Evolutionary conservation across 305 asterid genomes (phyloP).

Genomic region (Andrographis paniculata): DNA sequence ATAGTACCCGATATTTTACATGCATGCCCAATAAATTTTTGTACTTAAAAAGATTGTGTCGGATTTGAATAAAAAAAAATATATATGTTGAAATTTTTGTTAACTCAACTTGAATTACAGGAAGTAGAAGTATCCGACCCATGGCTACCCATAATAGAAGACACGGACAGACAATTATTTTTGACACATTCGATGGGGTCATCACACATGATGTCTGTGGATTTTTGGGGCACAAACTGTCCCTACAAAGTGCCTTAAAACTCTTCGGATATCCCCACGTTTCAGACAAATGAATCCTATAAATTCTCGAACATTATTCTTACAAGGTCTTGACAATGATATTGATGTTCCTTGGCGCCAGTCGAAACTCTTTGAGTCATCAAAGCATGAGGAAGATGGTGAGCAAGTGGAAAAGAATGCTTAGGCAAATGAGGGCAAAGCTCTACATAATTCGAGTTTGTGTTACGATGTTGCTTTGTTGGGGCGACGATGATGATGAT

Average conservation of each 20-base stretch:
- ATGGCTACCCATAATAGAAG: no score
- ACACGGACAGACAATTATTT: no score
- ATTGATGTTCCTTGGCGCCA: not conserved
- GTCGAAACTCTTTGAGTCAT: not conserved
- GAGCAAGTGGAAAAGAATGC: conserved; percentile 51
- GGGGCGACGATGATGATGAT: conserved; percentile 31
- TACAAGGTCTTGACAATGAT: conserved; percentile 4
- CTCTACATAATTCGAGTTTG: conserved; percentile 63
- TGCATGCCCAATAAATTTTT: no score
- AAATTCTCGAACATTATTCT: conserved; percentile 7
- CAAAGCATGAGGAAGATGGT: no score
- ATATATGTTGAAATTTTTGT: no score
- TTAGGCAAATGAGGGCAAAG: conserved; percentile 58
- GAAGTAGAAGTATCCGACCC: no score
- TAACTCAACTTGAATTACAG: no score
- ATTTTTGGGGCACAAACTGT: conserved; percentile 38
- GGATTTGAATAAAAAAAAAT: no score
- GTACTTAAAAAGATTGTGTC: no score
- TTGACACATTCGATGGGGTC: no score
- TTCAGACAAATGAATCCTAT: conserved; percentile 5
- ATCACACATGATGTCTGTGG: conserved; percentile 41
- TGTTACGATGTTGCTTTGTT: conserved; percentile 55
- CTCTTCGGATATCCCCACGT: not conserved
- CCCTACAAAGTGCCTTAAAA: conserved; percentile 35
- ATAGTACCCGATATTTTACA: no score